Conservation (phyloP, 2,329 filamentous ascomycete genomes). For the Neofusicoccum ribis region DNA sequence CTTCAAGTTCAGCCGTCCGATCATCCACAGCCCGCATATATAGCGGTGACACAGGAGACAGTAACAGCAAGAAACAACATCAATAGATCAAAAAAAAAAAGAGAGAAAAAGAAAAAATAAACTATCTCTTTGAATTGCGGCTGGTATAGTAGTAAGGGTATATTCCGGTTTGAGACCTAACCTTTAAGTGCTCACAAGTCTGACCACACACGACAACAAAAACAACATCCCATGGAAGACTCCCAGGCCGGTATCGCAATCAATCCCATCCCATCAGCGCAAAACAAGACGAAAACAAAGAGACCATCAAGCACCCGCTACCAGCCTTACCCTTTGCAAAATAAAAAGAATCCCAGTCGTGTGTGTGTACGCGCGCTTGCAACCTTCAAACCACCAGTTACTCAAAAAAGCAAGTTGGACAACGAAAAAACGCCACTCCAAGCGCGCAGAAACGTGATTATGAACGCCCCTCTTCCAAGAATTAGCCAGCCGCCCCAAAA, state of each 20-base stretch:
- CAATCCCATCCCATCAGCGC: conserved; percentile 13
- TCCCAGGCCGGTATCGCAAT: conserved; percentile 7
- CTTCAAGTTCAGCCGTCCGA: too few species aligned
- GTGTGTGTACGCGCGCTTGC: neutral
- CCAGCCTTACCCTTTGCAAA: neutral
- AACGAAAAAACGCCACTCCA: neutral
- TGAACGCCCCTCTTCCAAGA: conserved; percentile 11
- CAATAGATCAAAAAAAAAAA: neutral
- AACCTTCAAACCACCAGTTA: neutral
- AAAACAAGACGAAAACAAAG: neutral
- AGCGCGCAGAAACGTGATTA: conserved; percentile 5
- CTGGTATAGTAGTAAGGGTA: conserved; percentile 15
- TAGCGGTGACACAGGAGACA: too few species aligned
- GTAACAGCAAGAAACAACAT: neutral
- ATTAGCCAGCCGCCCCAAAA: neutral
- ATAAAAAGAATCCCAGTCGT: neutral
- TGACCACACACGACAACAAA: conserved; percentile 2
- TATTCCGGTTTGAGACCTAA: conserved; percentile 12
- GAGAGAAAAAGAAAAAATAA: neutral
- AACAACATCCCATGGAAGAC: neutral
- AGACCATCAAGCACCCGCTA: neutral
- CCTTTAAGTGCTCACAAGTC: conserved; percentile 3
- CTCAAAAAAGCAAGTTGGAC: neutral
- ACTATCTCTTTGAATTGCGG: conserved; percentile 2
- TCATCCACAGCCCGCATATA: too few species aligned